Base-by-base conservation (phyloP, 2,329 filamentous ascomycete species). In the Penicillium brasilianum region DNA sequence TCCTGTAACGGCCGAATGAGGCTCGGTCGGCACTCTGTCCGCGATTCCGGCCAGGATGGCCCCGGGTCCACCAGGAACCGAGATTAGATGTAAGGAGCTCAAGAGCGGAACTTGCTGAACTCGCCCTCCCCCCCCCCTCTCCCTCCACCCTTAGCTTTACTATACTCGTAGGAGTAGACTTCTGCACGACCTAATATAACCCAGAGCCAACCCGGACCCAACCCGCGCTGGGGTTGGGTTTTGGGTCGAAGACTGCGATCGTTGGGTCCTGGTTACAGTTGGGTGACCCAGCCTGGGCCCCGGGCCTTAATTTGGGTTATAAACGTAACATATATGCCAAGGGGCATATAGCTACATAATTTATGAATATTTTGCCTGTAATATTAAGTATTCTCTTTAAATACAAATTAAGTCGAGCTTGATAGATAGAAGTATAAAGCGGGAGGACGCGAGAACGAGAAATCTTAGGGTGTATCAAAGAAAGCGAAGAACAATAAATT, bases 291-390 rank as follows among this genome's bases (percentile, higher is more conserved):
- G 46, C 46, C 46, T 49, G 11, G 46, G 46, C 28, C 46, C 14
- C 18, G 46, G 46, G 20, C 46, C 6, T 20, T n/a, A 49, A 49
- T 20, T 49, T 49, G 14, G 48, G 48, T 36, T 51, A 34, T 13
- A 51, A 51, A 51, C 48, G 48, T 51, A 34, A 51, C 6, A 51
- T 51, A 51, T n/a, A 5, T 51, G 28, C 48, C 28, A 51, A 51
- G n/a, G n/a, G 48, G 28, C 48, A 25, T 11, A 8, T 32, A 4
- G 34, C 48, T 51, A 51, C 28, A 51, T 51, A 51, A 51, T 34
- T 51, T 51, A 36, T 51, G 28, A 11, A 51, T 34, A 16, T 51
- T 51, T n/a, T 32, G 28, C n/a, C n/a, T n/a, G n/a, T n/a, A n/a
- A n/a, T n/a, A n/a, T n/a, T n/a, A n/a, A n/a, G n/a, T n/a, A n/a